Base-by-base conservation (phyloP, 257 asterid species). In the Capsicum rhomboideum region DNA sequence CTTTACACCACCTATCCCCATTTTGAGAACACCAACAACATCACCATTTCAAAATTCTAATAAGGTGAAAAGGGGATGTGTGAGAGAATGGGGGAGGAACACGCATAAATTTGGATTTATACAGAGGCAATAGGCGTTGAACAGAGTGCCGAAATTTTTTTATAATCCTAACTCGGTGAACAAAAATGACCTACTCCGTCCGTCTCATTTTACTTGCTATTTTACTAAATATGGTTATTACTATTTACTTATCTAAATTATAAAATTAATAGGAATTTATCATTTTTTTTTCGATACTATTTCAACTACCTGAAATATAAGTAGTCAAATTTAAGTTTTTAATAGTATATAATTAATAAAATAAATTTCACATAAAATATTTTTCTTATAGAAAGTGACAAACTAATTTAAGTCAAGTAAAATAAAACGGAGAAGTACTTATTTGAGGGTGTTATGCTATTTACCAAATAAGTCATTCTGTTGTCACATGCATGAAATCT, bases 91-190 rank as follows among this genome's bases (percentile, higher is more conserved):
- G 81, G 14, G 53, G 26, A 42, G 75, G 31, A 78, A 69, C 46
- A 34, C 4, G 4, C 40, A 54, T 10, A 50, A 69, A 63, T 79
- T 82, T 81, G 85, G 85, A 84, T 84, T 34, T 29, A 84, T 74
- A 84, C 80, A 55, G 82, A 79, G 74, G 86, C 29, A 86, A 83
- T 79, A 77, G 87, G 55, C 85, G 68, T 94, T 89, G 96, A 94
- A 86, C 91, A 90, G 93, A 78, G 97, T 82, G 97, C 92, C 93
- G 40, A 77, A 55, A 44, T 37, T 79, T 74, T 84, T 85, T 42
- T 26, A 74, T 66, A 67, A 20, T 82, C n/a, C 14, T 29, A 37
- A 80, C 55, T 20, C 16, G 44, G 83, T 80, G 84, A 82, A 28
- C 85, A 44, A 82, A 82, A 82, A 67, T 31, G 54, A 54, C 53